Percentiles rank a stretch among this genome's conserved stretches.
Conservation (phyloP, 2,329 filamentous ascomycete genomes). For the Ophiostoma angusticollis region DNA sequence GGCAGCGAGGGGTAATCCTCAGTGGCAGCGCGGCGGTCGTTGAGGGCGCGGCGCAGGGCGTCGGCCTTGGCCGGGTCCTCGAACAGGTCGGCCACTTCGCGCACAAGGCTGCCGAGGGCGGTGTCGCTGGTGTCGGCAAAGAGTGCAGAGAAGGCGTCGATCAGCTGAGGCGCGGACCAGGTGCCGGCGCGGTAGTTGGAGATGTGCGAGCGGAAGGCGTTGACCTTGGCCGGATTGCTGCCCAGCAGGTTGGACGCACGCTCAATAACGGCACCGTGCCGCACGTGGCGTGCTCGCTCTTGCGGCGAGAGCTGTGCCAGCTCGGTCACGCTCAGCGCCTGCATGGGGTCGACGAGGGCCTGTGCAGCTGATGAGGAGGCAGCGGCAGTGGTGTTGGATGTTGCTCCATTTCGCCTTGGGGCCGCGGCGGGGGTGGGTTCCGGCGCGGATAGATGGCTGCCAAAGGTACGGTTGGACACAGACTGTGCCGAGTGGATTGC, state of each 20-base stretch:
- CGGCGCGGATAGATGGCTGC: constrained; percentile 60
- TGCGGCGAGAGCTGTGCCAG: constrained; percentile 50
- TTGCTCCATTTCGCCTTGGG: background rate
- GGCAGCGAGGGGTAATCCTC: constrained; percentile 90
- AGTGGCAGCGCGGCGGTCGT: constrained; percentile 89
- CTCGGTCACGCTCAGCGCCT: constrained; percentile 38
- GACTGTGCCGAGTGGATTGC: constrained; percentile 83
- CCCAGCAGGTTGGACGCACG: constrained; percentile 70
- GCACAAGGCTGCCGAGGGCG: constrained; percentile 76
- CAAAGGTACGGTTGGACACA: constrained; percentile 67
- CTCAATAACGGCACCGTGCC: constrained; percentile 75
- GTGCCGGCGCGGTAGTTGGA: constrained; percentile 61
- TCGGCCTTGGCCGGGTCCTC: constrained; percentile 68
- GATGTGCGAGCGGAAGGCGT: constrained; percentile 65
- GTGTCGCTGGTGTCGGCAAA: constrained; percentile 67
- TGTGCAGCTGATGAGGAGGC: background rate
- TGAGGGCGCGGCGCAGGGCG: constrained; percentile 70
- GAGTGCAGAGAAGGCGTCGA: constrained; percentile 77
- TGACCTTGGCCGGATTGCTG: constrained; percentile 62
- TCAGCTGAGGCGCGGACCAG: constrained; percentile 61
- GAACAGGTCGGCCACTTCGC: constrained; percentile 85
- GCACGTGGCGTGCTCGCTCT: constrained; percentile 66
- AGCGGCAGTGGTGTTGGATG: background rate
- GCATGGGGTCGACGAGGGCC: constrained; percentile 28
- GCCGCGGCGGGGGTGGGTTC: constrained; percentile 21